Base-by-base conservation (phyloP, 2,329 filamentous ascomycete species). In the Lanzia echinophila region DNA sequence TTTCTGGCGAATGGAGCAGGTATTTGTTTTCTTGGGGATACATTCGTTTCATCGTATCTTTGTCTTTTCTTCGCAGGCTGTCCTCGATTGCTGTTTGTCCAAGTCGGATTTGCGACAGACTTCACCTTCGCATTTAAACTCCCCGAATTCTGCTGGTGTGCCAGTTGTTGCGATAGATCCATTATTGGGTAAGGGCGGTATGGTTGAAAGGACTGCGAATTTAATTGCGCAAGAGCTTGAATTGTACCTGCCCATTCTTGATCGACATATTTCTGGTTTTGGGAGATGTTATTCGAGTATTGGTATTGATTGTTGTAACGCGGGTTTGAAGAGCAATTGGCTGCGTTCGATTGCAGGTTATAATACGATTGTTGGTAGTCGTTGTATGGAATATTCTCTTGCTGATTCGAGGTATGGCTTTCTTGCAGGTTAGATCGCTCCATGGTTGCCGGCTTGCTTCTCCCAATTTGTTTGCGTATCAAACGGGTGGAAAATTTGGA, bases 351-450 rank as follows among this genome's bases (percentile, higher is more conserved):
- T 31, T 46, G 49, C 42, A 46, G 24, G 8, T 41, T 31, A 32
- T 46, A 52, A 8, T 20, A 39, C 12, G 11, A 11, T 46, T 52
- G 41, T 15, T 38, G n/a, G n/a, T 52, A 46, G n/a, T 45, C 49
- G 34, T 52, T 28, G n/a, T 52, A 46, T 15, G 41, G 19, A 19
- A 46, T 46, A 3, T 13, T 38, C 17, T 46, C 32, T 13, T 39
- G 33, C 32, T 46, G 49, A 13, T 38, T 46, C 17, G n/a, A 31
- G 13, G 31, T n/a, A 46, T 17, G n/a, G n/a, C n/a, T 15, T 15
- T 52, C 49, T 31, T 45, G 41, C 28, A 19, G 32, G 19, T n/a
- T n/a, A 17, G 32, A 15, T 19, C 12, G 49, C 12, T 38, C 41
- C 42, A 52, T 52, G 49, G 17, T 52, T 45, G 49, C 47, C 8